These are phyloP conservation scores for Beta lomatogona DNA, from an alignment of 179 eudicot species.

Conservation along the genomic window DNA sequence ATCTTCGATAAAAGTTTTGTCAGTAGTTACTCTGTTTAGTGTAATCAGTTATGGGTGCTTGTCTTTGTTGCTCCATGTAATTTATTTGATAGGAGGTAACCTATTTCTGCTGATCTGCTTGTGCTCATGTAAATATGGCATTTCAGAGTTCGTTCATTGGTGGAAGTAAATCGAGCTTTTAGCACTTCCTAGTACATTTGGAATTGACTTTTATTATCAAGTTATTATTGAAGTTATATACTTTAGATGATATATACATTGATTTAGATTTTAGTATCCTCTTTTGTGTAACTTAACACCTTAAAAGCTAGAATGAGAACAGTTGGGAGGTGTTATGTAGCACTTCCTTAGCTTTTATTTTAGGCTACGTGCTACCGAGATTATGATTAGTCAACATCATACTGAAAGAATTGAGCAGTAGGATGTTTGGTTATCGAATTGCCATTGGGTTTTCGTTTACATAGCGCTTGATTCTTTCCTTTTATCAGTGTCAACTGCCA, in stretches of 20 bases:
- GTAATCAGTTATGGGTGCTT: not conserved
- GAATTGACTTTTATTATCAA: not conserved
- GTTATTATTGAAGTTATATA: not conserved
- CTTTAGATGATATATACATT: not conserved
- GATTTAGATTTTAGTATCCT: not conserved
- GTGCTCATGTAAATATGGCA: slow-evolving; percentile 3
- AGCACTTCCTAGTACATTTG: not conserved
- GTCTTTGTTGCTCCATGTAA: not conserved
- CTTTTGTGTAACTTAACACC: too few species aligned
- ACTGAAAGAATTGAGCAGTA: not conserved
- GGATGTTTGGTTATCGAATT: not conserved
- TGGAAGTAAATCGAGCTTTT: not conserved
- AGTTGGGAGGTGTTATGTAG: not conserved
- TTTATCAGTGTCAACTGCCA: not conserved
- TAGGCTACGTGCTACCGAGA: not conserved
- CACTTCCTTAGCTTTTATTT: not conserved
- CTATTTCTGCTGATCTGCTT: not conserved
- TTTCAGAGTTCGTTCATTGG: not conserved
- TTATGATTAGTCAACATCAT: not conserved
- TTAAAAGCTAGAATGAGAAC: not conserved
- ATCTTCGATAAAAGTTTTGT: not conserved
- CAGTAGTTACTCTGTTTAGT: slow-evolving; percentile 7
- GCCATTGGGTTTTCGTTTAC: not conserved
- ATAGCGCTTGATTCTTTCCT: not conserved
- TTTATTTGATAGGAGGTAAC: not conserved